Evolutionary conservation across 1,139 yeast species (phyloP).

Genomic region (Saccharomyces hybrid): DNA sequence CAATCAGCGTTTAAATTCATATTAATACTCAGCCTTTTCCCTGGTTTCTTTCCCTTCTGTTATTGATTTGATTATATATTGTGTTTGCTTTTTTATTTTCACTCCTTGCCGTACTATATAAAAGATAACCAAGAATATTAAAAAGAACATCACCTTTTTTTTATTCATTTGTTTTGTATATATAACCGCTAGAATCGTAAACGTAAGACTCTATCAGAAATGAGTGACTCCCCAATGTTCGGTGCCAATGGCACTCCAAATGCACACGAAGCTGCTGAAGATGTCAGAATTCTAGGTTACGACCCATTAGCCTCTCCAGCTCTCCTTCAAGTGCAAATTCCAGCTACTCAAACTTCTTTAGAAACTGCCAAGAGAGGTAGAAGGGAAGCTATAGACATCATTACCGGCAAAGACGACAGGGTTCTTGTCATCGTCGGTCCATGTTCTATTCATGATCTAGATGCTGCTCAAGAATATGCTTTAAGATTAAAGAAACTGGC

Average conservation of each 20-base stretch:
- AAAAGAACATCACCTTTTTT: not conserved
- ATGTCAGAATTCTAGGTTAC: conserved; percentile 81
- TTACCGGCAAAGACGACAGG: conserved; percentile 71
- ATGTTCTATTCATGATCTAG: conserved; percentile 90
- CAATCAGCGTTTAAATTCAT: not conserved
- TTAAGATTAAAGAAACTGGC: conserved; percentile 56
- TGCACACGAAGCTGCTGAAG: conserved; percentile 61
- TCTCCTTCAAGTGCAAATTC: conserved; percentile 68
- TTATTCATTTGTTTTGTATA: not conserved
- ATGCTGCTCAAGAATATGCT: conserved; percentile 85
- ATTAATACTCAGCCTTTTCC: not conserved
- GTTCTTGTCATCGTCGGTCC: conserved; percentile 86
- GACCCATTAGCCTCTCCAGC: conserved; percentile 90
- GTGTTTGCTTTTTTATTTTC: not conserved
- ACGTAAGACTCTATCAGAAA: not conserved
- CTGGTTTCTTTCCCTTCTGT: not conserved
- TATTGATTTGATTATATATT: not conserved
- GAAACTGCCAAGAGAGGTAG: conserved; percentile 73
- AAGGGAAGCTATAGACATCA: conserved; percentile 62
- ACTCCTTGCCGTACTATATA: not conserved
- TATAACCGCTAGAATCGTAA: not conserved
- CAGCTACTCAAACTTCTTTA: conserved; percentile 53
- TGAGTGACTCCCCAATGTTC: conserved; percentile 16
- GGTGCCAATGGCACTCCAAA: conserved; percentile 26
- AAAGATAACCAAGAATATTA: not conserved